A percentile compares a stretch with the other conserved stretches of the same genome.
phyloP scores from a whole-genome alignment of 139 green algal genomes.

The Chlorella sorokiniana region DNA sequence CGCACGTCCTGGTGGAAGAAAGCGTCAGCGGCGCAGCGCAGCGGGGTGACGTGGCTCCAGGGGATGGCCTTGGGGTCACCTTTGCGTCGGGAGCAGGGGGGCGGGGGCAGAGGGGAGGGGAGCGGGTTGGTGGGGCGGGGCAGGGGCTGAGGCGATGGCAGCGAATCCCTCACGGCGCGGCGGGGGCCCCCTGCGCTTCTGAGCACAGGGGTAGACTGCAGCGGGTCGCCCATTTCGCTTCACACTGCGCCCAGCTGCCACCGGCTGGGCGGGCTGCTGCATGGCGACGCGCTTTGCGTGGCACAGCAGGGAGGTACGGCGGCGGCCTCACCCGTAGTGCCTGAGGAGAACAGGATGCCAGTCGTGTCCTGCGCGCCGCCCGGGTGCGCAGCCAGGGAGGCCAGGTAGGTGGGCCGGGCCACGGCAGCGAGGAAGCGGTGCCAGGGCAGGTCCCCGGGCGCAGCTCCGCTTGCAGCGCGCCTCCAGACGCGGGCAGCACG shows the following conservation, averaged over 20 bases:
- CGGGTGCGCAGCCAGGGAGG: slow-evolving; percentile 26
- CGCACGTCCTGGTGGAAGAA: slow-evolving; percentile 76
- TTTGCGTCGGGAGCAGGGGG: slow-evolving; percentile 22
- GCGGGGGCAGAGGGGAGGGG: too few species aligned
- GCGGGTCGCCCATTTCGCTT: too few species aligned
- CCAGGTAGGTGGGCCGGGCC: not conserved
- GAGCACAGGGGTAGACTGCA: too few species aligned
- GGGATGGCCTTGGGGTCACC: slow-evolving; percentile 94
- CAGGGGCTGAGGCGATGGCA: too few species aligned
- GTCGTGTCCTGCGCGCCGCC: slow-evolving; percentile 50
- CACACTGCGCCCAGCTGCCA: too few species aligned
- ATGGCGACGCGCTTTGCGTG: not conserved
- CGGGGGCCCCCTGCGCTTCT: too few species aligned
- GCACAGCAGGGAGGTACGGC: not conserved
- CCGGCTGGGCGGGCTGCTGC: too few species aligned
- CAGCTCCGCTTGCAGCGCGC: slow-evolving; percentile 39
- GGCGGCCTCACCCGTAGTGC: slow-evolving; percentile 75
- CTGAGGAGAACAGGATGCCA: slow-evolving; percentile 93
- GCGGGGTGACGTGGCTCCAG: slow-evolving; percentile 85
- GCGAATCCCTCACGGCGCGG: too few species aligned
- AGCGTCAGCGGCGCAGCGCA: slow-evolving; percentile 77
- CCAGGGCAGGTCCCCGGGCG: slow-evolving; percentile 56
- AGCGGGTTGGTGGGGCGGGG: too few species aligned
- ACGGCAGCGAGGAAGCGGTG: slow-evolving; percentile 53
- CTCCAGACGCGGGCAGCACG: slow-evolving; percentile 53